A percentile compares a stretch with the other conserved stretches of the same genome.
Conservation (phyloP, 441 rosid genomes). For the Populus hybrid region DNA sequence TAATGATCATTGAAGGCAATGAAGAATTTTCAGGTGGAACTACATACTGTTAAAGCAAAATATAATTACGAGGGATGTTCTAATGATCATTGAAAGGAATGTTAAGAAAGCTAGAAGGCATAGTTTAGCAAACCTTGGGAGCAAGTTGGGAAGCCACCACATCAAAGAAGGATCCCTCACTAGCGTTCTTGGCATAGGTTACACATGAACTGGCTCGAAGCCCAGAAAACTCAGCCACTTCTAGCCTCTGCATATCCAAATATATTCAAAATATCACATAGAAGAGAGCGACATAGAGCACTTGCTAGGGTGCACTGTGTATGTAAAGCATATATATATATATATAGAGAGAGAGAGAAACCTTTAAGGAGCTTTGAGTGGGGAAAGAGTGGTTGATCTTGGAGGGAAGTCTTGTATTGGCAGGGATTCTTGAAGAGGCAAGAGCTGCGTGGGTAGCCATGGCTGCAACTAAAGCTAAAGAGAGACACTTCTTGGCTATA, state of each 20-base stretch:
- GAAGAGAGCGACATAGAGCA: neutral
- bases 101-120: neutral
- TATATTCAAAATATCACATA: neutral
- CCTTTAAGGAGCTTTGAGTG: conserved; percentile 72
- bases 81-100: neutral
- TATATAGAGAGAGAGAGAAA: conserved; percentile 10
- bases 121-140: conserved; percentile 46
- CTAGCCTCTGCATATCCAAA: conserved; percentile 52
- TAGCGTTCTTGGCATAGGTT: conserved; percentile 33
- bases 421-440: conserved; percentile 74
- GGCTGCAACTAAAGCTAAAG: conserved; percentile 36
- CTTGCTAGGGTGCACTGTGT: neutral
- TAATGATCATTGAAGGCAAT: neutral
- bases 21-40: too few species aligned
- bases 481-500: conserved; percentile 19
- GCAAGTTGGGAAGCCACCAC: conserved; percentile 65
- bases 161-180: conserved; percentile 68
- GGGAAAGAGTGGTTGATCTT: conserved; percentile 60
- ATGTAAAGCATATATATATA: too few species aligned
- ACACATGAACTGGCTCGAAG: conserved; percentile 49
- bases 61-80: neutral
- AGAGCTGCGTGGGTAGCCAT: conserved; percentile 96
- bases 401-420: conserved; percentile 57
- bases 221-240: conserved; percentile 76
- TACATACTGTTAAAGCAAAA: too few species aligned